These are phyloP conservation scores for Dendrothele bispora DNA, from an alignment of 768 basidiomycete species.

Conservation along the genomic window DNA sequence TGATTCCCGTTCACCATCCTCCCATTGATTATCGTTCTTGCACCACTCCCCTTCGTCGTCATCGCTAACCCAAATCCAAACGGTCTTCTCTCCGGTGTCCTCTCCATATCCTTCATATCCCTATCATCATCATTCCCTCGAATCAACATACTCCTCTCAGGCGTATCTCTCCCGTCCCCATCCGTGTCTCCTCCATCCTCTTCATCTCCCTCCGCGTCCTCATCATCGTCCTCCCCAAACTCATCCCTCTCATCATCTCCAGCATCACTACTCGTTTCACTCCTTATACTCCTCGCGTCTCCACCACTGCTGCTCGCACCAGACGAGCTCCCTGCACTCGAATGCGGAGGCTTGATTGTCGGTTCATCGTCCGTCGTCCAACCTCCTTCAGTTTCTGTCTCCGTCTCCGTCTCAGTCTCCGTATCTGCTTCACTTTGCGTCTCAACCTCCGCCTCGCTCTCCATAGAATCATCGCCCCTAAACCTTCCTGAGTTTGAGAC, in stretches of 20 bases:
- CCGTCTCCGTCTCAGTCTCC: slow-evolving; percentile 38
- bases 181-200: slow-evolving; percentile 25
- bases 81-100: slow-evolving; percentile 21
- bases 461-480: slow-evolving; percentile 17
- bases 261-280: slow-evolving; percentile 15
- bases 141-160: slow-evolving; percentile 7
- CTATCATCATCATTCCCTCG: no score
- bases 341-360: slow-evolving; percentile 60
- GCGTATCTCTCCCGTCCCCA: slow-evolving; percentile 19
- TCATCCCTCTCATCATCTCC: slow-evolving; percentile 28
- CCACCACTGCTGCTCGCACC: slow-evolving; percentile 17
- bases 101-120: slow-evolving; percentile 18
- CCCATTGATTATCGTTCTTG: slow-evolving; percentile 13
- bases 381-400: slow-evolving; percentile 51
- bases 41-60: slow-evolving; percentile 11
- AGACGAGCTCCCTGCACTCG: slow-evolving; percentile 18
- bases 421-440: slow-evolving; percentile 22
- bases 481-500: not conserved
- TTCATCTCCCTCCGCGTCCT: slow-evolving; percentile 15
- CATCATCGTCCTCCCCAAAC: slow-evolving; percentile 27
- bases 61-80: not conserved
- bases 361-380: slow-evolving; percentile 78
- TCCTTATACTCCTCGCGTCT: slow-evolving; percentile 21
- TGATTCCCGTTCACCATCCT: slow-evolving; percentile 1
- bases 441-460: slow-evolving; percentile 32